Evolutionary conservation across 768 basidiomycete species (phyloP).

Genomic region (Rhodocollybia butyracea): DNA sequence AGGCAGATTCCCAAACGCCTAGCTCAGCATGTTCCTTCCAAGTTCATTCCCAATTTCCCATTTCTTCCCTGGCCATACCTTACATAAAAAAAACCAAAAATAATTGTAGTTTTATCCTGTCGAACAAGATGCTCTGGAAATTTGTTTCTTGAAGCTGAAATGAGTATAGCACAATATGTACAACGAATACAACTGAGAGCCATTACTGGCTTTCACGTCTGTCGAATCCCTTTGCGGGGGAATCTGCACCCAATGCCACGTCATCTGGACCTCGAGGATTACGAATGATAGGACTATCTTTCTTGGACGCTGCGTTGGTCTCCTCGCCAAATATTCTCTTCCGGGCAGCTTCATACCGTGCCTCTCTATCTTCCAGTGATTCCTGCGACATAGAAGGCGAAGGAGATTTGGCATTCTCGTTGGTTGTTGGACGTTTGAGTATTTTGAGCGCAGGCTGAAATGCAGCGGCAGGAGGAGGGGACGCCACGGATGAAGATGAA

Average conservation of each 20-base stretch:
- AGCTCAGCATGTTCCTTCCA: too few species aligned
- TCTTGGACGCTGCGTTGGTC: background rate
- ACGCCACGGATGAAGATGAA: conserved; percentile 28
- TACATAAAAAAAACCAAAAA: too few species aligned
- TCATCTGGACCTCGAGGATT: conserved; percentile 29
- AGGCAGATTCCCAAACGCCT: too few species aligned
- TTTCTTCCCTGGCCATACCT: too few species aligned
- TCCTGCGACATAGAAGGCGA: background rate
- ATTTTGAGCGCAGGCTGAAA: conserved; percentile 67
- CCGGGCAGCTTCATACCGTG: conserved; percentile 68
- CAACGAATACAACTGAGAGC: background rate
- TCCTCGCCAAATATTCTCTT: conserved; percentile 63
- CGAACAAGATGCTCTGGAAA: too few species aligned
- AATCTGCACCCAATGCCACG: conserved; percentile 2
- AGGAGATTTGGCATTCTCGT: conserved; percentile 9
- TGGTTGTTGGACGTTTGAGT: conserved; percentile 60
- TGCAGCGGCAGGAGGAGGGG: conserved; percentile 52
- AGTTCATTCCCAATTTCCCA: too few species aligned
- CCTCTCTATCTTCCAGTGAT: conserved; percentile 62
- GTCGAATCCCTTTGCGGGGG: conserved; percentile 24
- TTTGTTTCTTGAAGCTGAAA: too few species aligned
- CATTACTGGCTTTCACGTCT: background rate
- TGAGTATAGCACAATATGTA: too few species aligned
- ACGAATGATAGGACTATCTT: conserved; percentile 19
- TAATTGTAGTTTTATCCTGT: too few species aligned